Evolutionary conservation across 495 filamentous ascomycete species (phyloP).

Genomic region (Neurospora sublineolata): DNA sequence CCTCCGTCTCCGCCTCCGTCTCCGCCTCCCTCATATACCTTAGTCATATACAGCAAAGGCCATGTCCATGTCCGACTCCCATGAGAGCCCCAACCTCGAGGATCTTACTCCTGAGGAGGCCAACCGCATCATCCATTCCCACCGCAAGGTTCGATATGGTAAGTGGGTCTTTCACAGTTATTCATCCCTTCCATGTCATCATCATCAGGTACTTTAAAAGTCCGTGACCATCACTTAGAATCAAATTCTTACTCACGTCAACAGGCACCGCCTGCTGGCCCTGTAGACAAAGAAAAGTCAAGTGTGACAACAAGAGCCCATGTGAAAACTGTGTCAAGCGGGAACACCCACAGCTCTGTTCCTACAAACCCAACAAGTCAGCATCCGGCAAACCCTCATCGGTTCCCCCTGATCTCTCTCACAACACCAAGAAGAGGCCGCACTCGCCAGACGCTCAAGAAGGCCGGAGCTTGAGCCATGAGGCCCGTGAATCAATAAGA

Average conservation of each 20-base stretch:
- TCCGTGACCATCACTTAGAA: neutral
- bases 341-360: constrained; percentile 59
- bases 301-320: constrained; percentile 61
- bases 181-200: constrained; percentile 1
- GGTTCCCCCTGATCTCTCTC: constrained; percentile 14
- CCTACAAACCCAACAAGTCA: constrained; percentile 58
- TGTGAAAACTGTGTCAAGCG: constrained; percentile 66
- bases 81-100: constrained; percentile 30
- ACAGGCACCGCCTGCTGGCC: constrained; percentile 58
- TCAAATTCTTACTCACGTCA: constrained; percentile 4
- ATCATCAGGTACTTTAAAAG: neutral
- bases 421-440: constrained; percentile 32
- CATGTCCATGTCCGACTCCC: constrained; percentile 22
- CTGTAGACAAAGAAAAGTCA: constrained; percentile 62
- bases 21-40: neutral
- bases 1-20: neutral
- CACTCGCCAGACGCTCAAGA: constrained; percentile 33
- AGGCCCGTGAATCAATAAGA: constrained; percentile 29
- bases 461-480: constrained; percentile 25
- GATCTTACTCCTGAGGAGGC: constrained; percentile 45
- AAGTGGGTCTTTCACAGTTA: constrained; percentile 15
- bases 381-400: constrained; percentile 35
- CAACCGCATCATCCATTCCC: constrained; percentile 47
- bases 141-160: constrained; percentile 49
- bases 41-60: neutral